A percentile compares a stretch with the other conserved stretches of the same genome.
Conservation (phyloP, 352 stramenopile genomes). For the Phytophthora cryptogea region DNA sequence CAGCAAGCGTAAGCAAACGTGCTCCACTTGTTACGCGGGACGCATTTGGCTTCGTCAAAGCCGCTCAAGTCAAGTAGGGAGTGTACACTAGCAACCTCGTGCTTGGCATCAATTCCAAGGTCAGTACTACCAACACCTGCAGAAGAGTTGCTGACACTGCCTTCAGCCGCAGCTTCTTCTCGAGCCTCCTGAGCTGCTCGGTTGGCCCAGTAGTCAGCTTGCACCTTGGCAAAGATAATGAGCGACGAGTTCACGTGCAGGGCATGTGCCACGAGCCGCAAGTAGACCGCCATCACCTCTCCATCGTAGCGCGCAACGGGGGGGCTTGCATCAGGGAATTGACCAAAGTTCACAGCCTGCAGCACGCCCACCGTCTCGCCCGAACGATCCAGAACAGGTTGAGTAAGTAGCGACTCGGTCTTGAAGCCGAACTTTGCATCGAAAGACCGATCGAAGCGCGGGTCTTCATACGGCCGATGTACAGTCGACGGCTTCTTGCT, state of each 20-base stretch:
- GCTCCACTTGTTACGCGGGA: constrained; percentile 76
- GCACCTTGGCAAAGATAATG: constrained; percentile 84
- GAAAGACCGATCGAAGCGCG: constrained; percentile 80
- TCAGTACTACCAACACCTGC: constrained; percentile 29
- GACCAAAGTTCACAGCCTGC: constrained; percentile 61
- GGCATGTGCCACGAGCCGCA: constrained; percentile 58
- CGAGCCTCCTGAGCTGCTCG: constrained; percentile 40
- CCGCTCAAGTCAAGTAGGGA: constrained; percentile 65
- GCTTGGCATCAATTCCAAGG: constrained; percentile 41
- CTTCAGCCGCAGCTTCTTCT: constrained; percentile 12
- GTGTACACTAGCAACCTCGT: constrained; percentile 71
- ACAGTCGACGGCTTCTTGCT: constrained; percentile 67
- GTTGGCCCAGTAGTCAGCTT: constrained; percentile 77
- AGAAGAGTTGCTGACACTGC: neutral
- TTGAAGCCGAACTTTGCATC: constrained; percentile 86
- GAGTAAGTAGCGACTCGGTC: constrained; percentile 75
- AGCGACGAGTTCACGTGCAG: constrained; percentile 75
- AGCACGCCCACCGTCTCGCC: constrained; percentile 72
- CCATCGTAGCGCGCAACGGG: constrained; percentile 64
- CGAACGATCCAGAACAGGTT: constrained; percentile 71
- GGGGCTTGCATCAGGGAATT: constrained; percentile 54
- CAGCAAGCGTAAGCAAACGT: constrained; percentile 74
- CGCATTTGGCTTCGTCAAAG: constrained; percentile 68
- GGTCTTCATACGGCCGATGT: constrained; percentile 73
- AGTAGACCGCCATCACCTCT: constrained; percentile 67